phyloP scores from a whole-genome alignment of 177 flowering plant species.

The Vitis hybrid region DNA sequence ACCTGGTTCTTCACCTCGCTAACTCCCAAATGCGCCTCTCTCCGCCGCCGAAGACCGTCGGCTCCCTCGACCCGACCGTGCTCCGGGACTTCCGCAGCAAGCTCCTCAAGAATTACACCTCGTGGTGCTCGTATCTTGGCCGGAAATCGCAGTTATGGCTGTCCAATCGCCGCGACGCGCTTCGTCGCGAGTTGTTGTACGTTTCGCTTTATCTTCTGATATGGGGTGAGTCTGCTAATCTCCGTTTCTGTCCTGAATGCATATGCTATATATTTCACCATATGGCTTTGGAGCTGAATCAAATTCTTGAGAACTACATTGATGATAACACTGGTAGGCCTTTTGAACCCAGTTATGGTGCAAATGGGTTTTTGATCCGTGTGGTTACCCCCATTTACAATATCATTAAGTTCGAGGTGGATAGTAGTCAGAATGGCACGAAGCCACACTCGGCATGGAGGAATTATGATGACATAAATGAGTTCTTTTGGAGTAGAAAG shows the following conservation, averaged over 20 bases:
- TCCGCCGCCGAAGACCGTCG: slow-evolving; percentile 51
- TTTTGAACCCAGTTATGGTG: slow-evolving; percentile 51
- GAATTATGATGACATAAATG: slow-evolving; percentile 94
- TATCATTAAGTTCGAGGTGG: slow-evolving; percentile 61
- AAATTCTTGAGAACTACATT: slow-evolving; percentile 56
- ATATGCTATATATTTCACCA: slow-evolving; percentile 78
- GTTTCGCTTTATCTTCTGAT: slow-evolving; percentile 66
- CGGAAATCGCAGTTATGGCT: slow-evolving; percentile 50
- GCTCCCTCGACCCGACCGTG: slow-evolving; percentile 51
- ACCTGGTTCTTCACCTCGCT: slow-evolving; percentile 84
- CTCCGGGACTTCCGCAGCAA: slow-evolving; percentile 65
- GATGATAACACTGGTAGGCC: slow-evolving; percentile 68
- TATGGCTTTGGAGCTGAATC: slow-evolving; percentile 77
- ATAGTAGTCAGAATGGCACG: slow-evolving; percentile 70
- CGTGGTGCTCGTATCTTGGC: slow-evolving; percentile 82
- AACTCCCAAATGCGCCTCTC: slow-evolving; percentile 86
- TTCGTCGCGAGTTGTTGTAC: slow-evolving; percentile 68
- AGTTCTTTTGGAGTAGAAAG: slow-evolving; percentile 85
- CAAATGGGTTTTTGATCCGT: slow-evolving; percentile 53
- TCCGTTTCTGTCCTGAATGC: slow-evolving; percentile 79
- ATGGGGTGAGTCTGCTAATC: slow-evolving; percentile 92
- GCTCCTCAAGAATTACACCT: slow-evolving; percentile 62
- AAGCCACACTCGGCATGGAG: slow-evolving; percentile 94
- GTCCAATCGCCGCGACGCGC: slow-evolving; percentile 25
- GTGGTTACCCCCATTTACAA: slow-evolving; percentile 78